Evolutionary conservation across 495 filamentous ascomycete species (phyloP), one percentile per base, ranked within the genome.

Genomic region (Aspergillus olivimuriae): DNA sequence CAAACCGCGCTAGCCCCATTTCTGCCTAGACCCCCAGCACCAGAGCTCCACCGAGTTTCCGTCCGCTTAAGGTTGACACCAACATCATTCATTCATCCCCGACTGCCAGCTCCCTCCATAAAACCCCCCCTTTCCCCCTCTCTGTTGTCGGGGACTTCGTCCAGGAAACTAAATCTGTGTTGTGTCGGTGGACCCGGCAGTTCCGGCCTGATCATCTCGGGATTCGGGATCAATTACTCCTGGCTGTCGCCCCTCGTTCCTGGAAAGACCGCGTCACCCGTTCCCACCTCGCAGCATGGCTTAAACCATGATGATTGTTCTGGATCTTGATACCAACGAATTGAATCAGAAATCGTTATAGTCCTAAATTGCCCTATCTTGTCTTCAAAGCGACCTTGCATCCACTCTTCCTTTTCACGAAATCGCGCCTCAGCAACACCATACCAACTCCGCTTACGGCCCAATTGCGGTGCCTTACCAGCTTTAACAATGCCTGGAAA

Each of bases 401-500:
- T 20, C 22, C 34, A 19, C 18, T 23, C 21, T 43, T 33, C 30
- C 30, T n/a, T 26, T 15, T 26, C 20, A 15, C 3, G 4, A 17
- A 22, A 34, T 31, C 30, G 15, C 21, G 38, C 31, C 32, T 32
- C 28, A n/a, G 30, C 35, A 28, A 36, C 41, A 28, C 11, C 38
- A 47, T 43, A 45, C 39, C 41, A 36, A 44, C 39, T 44, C 28
- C 17, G 31, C 33, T 41, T 28, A 24, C 42, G 19, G 34, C 39
- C 41, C 33, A 47, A 45, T 46, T 24, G 44, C 39, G 39, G 41
- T 24, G 33, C 19, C 35, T 37, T 30, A 39, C 39, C 34, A 28
- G 16, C 38, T 44, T 38, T 24, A 42, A 69, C 53, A 55, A 90
- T 88, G 86, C 77, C 84, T 47, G 82, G 77, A 57, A 87, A 83